Base-by-base conservation (phyloP, 2,329 filamentous ascomycete species). In the Didymellaceae sp. region DNA sequence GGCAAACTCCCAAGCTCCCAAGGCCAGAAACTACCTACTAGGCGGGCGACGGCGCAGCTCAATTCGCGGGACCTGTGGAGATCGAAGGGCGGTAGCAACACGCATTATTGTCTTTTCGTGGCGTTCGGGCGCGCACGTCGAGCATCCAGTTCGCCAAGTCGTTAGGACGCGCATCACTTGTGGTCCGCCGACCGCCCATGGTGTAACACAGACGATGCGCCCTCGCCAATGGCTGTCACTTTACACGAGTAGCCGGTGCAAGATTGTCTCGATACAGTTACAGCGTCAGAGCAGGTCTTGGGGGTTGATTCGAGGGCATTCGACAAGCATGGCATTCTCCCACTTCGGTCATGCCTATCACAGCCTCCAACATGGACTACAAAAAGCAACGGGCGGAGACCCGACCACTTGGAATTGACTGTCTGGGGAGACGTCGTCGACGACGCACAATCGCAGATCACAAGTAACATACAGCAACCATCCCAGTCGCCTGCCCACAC, bases 81-180 rank as follows among this genome's bases (percentile, higher is more conserved):
- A 54, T 49, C 44, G 40, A 46, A 48, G 48, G 57, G 60, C 52
- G 49, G 55, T 47, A 48, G 54, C 55, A 47, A 58, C 31, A 52
- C 52, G 60, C 61, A 62, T 62, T 42, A 55, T 63, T 56, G 55
- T 57, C 56, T 54, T 46, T 54, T 58, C 49, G 61, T 66, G 62
- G 63, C 63, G 62, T 57, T 59, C 41, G 52, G 53, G 55, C 52
- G 57, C 52, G 52, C 58, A 45, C 35, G 46, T 60, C 34, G 54
- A 59, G 37, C 44, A 45, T 48, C 28, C 31, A 39, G 45, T 45
- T 41, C 45, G 44, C 52, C 58, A 55, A 53, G 56, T n/a, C n/a
- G 22, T 10, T 10, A 6, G 22, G 6, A 45, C 48, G 53, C 52
- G 45, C 52, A 53, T 47, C 52, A 32, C 26, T 26, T 40, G 25